Evolutionary conservation across 2,329 filamentous ascomycete genomes (phyloP), one percentile per base, ranked within the genome.

Genomic region (Fusarium marasasianum): DNA sequence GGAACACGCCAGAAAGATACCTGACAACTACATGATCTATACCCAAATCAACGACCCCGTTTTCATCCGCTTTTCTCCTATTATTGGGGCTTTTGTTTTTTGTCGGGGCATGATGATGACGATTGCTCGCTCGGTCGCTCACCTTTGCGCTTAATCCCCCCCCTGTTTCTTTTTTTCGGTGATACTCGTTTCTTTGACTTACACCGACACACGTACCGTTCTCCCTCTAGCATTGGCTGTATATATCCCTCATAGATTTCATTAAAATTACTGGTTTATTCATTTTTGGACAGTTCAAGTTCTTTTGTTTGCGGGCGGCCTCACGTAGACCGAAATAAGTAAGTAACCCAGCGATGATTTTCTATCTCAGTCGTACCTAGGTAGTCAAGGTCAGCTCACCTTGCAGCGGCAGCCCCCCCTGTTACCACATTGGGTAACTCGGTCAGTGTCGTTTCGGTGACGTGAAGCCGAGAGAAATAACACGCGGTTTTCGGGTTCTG

Each of bases 401-500:
- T 75, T 60, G 66, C 66, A 40, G 15, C 31, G 0, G 14, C 26
- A 29, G 6, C 24, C 24, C 51, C 66, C 65, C 29, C 55, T 45
- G 33, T 33, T 62, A 54, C 57, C 47, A 26, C 22, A 54, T 65
- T 41, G 14, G 58, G 69, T 31, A 74, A 61, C 58, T 73, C 66
- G 66, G 71, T 73, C 66, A 73, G 56, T 48, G 33, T 45, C 51
- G 55, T 45, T 55, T 74, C 61, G 57, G 64, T 66, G 51, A 66
- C 55, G 55, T 58, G 63, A 66, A 70, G 63, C 70, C 74, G 62
- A 66, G 44, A 51, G 40, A 71, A 43, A 37, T 17, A 70, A 70
- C 63, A 75, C 40, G 63, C 58, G 69, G 59, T 62, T 66, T 47
- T 63, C 69, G 73, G 71, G 63, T 31, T 70, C 69, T 67, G n/a